Evolutionary conservation across 1,139 yeast genomes (phyloP).

Genomic region (Geotrichum candidum): DNA sequence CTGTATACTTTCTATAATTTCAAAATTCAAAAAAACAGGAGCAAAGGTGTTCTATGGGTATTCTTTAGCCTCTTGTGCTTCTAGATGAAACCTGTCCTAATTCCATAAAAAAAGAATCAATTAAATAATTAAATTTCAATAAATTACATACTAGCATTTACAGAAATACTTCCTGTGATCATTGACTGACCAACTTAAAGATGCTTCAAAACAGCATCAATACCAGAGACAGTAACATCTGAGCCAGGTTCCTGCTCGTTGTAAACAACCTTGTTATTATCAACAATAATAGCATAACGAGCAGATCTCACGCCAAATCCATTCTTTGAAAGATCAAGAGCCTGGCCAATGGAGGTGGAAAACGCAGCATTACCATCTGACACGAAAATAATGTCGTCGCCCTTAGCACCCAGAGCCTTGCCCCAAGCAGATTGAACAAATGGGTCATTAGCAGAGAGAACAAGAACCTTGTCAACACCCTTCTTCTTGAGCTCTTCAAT

Average conservation of each 20-base stretch:
- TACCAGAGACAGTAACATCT: constrained; percentile 59
- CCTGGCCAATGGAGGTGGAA: constrained; percentile 56
- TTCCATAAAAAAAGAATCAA: not conserved
- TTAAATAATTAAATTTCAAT: not conserved
- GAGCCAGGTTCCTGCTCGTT: constrained; percentile 58
- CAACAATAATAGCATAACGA: constrained; percentile 66
- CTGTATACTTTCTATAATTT: not conserved
- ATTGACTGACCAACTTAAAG: constrained; percentile 24
- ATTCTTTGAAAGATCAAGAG: constrained; percentile 47
- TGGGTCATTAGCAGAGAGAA: constrained; percentile 74
- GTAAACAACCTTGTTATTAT: constrained; percentile 57
- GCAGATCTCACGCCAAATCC: constrained; percentile 64
- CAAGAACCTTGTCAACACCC: constrained; percentile 67
- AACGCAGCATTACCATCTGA: constrained; percentile 64
- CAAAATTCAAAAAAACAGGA: not conserved
- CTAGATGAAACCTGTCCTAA: not conserved
- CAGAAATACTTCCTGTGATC: not conserved
- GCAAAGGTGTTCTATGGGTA: not conserved
- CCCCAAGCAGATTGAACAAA: constrained; percentile 79
- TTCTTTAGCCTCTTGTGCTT: not conserved
- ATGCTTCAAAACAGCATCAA: constrained; percentile 45
- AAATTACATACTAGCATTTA: not conserved
- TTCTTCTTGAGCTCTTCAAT: constrained; percentile 52
- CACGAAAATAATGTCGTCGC: constrained; percentile 53
- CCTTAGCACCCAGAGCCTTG: constrained; percentile 49